Conservation (phyloP, 805 yeast genomes). For the Cyberlindnera petersonii region DNA sequence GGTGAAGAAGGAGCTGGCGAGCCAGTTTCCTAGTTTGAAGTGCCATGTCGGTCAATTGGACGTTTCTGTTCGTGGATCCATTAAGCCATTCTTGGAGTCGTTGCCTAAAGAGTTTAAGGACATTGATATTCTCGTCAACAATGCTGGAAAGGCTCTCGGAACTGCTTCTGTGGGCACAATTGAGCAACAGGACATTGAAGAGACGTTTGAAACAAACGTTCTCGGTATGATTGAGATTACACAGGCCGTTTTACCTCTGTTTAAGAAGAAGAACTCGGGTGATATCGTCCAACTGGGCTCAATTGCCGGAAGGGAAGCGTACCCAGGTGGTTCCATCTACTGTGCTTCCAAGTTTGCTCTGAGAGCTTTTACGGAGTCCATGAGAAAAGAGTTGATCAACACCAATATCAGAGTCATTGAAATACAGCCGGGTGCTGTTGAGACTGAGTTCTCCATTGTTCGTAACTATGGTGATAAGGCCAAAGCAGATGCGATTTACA, state of each 20-base stretch:
- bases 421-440: conserved; percentile 67
- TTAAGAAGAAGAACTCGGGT: conserved; percentile 67
- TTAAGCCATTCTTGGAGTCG: conserved; percentile 45
- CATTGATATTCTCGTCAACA: conserved; percentile 65
- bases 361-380: conserved; percentile 63
- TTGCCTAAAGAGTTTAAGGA: conserved; percentile 60
- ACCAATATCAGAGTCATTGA: conserved; percentile 66
- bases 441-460: conserved; percentile 60
- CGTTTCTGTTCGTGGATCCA: conserved; percentile 49
- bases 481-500: conserved; percentile 53
- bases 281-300: conserved; percentile 75
- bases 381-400: conserved; percentile 70
- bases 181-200: conserved; percentile 55
- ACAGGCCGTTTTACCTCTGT: conserved; percentile 68
- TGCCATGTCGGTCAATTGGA: conserved; percentile 50
- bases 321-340: conserved; percentile 75
- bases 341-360: conserved; percentile 75
- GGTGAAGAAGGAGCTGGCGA: conserved; percentile 43
- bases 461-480: conserved; percentile 55
- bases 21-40: conserved; percentile 44
- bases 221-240: conserved; percentile 80
- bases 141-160: conserved; percentile 82
- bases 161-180: conserved; percentile 71
- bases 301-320: conserved; percentile 74
- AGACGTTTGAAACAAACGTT: conserved; percentile 85